phyloP scores from a whole-genome alignment of 176 grass and related monocot species.

The Saccharum officinarum region DNA sequence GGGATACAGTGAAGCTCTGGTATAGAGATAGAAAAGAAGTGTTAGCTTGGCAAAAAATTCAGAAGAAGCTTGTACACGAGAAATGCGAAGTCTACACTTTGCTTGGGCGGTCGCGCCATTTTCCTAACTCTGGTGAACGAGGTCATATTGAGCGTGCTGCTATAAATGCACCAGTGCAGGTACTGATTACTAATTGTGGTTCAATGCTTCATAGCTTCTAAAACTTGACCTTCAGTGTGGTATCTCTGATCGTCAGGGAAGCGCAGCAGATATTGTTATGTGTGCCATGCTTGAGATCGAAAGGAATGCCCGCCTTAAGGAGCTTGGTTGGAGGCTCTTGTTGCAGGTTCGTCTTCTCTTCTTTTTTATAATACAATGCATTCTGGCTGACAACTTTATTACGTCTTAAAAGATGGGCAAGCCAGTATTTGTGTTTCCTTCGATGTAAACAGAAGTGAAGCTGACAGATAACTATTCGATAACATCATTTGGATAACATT shows the following conservation, averaged over 20 bases:
- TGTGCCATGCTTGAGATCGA: conserved; percentile 98
- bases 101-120: conserved; percentile 68
- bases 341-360: conserved; percentile 59
- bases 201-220: neutral
- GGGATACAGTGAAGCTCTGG: conserved; percentile 74
- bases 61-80: conserved; percentile 55
- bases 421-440: neutral
- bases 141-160: conserved; percentile 84
- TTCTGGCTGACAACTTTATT: conserved; percentile 17
- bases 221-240: neutral
- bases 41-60: conserved; percentile 64
- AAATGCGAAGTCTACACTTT: conserved; percentile 67
- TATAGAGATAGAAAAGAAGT: conserved; percentile 87
- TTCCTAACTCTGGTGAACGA: conserved; percentile 63
- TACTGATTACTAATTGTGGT: conserved; percentile 44
- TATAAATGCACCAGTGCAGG: conserved; percentile 96
- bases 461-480: neutral
- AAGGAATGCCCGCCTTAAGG: conserved; percentile 71
- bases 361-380: neutral
- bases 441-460: neutral
- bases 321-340: conserved; percentile 88
- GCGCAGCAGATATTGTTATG: conserved; percentile 95
- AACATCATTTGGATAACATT: neutral
- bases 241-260: conserved; percentile 61
- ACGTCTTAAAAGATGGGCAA: neutral